A percentile compares a stretch with the other conserved stretches of the same genome.
phyloP scores from a whole-genome alignment of 306 rosid genomes.

The Bauhinia variegata region DNA sequence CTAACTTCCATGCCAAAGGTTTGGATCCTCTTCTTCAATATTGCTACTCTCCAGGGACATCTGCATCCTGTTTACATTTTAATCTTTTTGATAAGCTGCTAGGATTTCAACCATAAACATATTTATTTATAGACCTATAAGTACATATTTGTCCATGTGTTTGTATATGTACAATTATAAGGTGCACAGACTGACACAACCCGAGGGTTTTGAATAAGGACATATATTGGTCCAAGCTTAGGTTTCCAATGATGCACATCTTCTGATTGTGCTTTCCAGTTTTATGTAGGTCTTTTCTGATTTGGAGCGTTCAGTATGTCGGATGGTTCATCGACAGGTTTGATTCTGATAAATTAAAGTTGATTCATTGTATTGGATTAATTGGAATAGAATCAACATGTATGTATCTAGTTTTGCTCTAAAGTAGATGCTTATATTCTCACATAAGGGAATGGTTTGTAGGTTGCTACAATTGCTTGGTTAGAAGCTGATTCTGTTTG shows the following conservation, averaged over 20 bases:
- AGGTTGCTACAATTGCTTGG: constrained; percentile 99
- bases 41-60: constrained; percentile 4
- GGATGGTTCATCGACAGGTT: constrained; percentile 98
- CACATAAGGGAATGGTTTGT: constrained; percentile 16
- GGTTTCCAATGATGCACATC: constrained; percentile 14
- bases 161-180: constrained; percentile 6
- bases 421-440: too few relatives aligned
- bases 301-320: constrained; percentile 93
- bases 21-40: constrained; percentile 14
- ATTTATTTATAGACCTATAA: constrained; percentile 1
- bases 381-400: constrained; percentile 1
- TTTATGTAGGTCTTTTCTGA: constrained; percentile 85
- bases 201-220: constrained; percentile 18
- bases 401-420: too few relatives aligned
- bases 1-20: constrained; percentile 76
- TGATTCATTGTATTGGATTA: constrained; percentile 20
- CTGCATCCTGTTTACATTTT: not conserved
- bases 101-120: not conserved
- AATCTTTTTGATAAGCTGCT: not conserved
- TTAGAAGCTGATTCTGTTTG: constrained; percentile 99
- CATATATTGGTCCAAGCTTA: constrained; percentile 1
- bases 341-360: constrained; percentile 34
- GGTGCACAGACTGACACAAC: constrained; percentile 18
- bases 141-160: constrained; percentile 14
- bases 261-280: constrained; percentile 30